phyloP scores from a whole-genome alignment of 495 filamentous ascomycete species.

The Neurospora sp. region DNA sequence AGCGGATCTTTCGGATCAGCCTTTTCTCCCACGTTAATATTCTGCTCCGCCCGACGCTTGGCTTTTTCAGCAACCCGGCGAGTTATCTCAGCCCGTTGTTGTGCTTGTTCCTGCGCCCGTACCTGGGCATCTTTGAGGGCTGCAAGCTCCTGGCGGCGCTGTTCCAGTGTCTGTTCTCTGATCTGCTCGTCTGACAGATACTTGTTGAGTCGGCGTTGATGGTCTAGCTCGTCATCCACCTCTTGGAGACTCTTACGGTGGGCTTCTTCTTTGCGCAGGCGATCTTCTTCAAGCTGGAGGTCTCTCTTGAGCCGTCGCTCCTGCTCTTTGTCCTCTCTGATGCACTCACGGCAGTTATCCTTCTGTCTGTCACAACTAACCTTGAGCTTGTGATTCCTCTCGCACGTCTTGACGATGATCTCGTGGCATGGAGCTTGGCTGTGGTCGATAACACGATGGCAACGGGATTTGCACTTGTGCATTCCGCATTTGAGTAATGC shows the following conservation, averaged over 20 bases:
- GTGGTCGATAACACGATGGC: slow-evolving; percentile 59
- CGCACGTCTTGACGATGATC: slow-evolving; percentile 39
- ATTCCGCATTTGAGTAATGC: slow-evolving; percentile 48
- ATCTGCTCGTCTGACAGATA: slow-evolving; percentile 37
- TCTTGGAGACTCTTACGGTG: slow-evolving; percentile 43
- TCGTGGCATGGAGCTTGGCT: slow-evolving; percentile 49
- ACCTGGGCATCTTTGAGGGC: slow-evolving; percentile 8
- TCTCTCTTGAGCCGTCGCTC: slow-evolving; percentile 39
- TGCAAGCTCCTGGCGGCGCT: slow-evolving; percentile 21
- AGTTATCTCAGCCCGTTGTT: neutral
- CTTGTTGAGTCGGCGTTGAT: slow-evolving; percentile 36
- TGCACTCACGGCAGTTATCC: slow-evolving; percentile 38
- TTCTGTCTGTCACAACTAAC: slow-evolving; percentile 22
- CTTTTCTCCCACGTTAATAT: neutral
- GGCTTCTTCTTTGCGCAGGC: slow-evolving; percentile 36
- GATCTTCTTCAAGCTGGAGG: slow-evolving; percentile 43
- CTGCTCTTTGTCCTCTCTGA: slow-evolving; percentile 37
- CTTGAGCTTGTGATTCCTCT: slow-evolving; percentile 38
- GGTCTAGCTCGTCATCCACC: slow-evolving; percentile 48
- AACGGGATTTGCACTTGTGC: slow-evolving; percentile 52
- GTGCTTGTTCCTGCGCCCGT: slow-evolving; percentile 6
- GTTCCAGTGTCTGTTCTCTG: slow-evolving; percentile 35
- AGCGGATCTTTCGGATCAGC: neutral
- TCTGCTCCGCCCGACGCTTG: neutral
- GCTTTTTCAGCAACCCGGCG: neutral